Base-by-base conservation (phyloP, 805 yeast species). In the Wickerhamiella qilinensis region DNA sequence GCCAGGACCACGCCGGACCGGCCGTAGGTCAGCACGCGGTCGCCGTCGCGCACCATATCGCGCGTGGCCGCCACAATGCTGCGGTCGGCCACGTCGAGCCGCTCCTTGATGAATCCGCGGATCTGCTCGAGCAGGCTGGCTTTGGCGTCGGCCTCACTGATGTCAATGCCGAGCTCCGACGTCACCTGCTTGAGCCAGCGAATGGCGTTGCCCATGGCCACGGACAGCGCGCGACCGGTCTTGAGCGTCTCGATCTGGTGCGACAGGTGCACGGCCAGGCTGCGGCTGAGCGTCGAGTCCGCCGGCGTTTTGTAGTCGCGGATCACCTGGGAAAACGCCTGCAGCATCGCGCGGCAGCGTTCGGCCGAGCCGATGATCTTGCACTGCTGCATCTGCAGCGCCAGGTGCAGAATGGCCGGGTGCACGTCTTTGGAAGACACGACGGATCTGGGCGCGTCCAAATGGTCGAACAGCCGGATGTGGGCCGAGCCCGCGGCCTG, bases 161-260 rank as follows among this genome's bases (percentile, higher is more conserved):
- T 64, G 45, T 81, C 93, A 40, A 86, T 75, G 41, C 85, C 76
- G 36, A 88, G 73, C 32, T 71, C 68, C 1, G 95, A 75, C 39
- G 91, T 88, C 56, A 82, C 88, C 62, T 88, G 97, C 54, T 91
- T 91, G 46, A 91, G 68, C 95, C 96, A 86, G 51, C 98, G 73
- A 47, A 91, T 91, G 2, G 96, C 88, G 62, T 86, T 91, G 39
- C 98, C 98, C 98, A 91, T 91, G 1, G 94, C 72, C 2, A 86
- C 81, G 40, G 91, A 75, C 36, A 91, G 66, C 1, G 97, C 96
- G 45, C 98, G 73, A 3, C 95, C 86, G 8, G 83, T 74, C 51
- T 83, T 88, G 49, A 91, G 64, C 48, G 80, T 83, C 55, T 88
- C 98, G 46, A 91, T 91, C 60, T 91, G 98, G 53, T 80, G 83